A percentile compares a stretch with the other conserved stretches of the same genome.
phyloP scores from a whole-genome alignment of 805 yeast species.

The Suhomyces pyralidae region DNA sequence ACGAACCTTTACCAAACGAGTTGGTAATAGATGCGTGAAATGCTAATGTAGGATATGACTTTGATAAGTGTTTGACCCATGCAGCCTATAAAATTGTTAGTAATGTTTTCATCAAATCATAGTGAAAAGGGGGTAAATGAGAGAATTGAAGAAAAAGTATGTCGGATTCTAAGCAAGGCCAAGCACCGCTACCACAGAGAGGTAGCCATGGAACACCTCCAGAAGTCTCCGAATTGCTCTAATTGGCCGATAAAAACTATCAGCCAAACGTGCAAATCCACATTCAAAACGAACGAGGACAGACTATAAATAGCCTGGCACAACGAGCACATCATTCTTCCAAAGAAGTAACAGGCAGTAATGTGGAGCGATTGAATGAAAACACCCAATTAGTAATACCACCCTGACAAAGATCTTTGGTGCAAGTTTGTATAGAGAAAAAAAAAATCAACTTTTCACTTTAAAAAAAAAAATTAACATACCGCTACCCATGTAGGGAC shows the following conservation, averaged over 20 bases:
- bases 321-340: slow-evolving; percentile 71
- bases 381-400: slow-evolving; percentile 32
- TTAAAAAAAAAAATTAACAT: slow-evolving; percentile 46
- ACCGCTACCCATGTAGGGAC: slow-evolving; percentile 99
- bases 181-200: neutral
- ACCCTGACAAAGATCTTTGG: slow-evolving; percentile 92
- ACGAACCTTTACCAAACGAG: slow-evolving; percentile 96
- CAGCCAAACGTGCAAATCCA: slow-evolving; percentile 29
- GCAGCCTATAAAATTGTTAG: slow-evolving; percentile 71
- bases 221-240: slow-evolving; percentile 59
- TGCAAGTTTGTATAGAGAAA: slow-evolving; percentile 8
- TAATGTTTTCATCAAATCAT: slow-evolving; percentile 6
- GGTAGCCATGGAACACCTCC: slow-evolving; percentile 32
- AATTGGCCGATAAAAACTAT: slow-evolving; percentile 43
- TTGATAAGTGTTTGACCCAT: slow-evolving; percentile 94
- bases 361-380: slow-evolving; percentile 27
- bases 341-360: slow-evolving; percentile 96
- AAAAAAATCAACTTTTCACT: slow-evolving; percentile 3
- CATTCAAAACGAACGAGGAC: slow-evolving; percentile 37
- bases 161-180: slow-evolving; percentile 82
- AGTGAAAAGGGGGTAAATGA: neutral
- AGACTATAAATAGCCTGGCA: slow-evolving; percentile 24
- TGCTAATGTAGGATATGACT: slow-evolving; percentile 90
- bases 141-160: slow-evolving; percentile 22
- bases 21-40: slow-evolving; percentile 97